phyloP scores from a whole-genome alignment of 1,284 basidiomycete genomes.

The Cutaneotrichosporon daszewskae region DNA sequence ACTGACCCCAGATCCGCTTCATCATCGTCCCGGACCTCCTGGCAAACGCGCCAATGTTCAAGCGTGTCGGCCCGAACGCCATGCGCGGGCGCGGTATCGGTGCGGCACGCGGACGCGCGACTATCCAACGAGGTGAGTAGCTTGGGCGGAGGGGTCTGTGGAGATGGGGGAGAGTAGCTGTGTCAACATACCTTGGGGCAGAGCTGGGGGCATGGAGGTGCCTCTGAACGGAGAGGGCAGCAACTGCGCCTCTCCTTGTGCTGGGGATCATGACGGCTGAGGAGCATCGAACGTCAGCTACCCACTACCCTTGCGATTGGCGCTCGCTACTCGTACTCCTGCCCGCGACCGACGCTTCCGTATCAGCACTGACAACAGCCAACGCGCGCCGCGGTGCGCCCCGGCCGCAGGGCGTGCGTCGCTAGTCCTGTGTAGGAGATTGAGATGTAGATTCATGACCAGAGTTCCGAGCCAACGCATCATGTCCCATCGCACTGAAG shows the following conservation, averaged over 20 bases:
- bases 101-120: constrained; percentile 54
- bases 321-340: no score
- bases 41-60: constrained; percentile 99
- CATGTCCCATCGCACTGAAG: no score
- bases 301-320: no score
- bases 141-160: no score
- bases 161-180: no score
- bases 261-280: no score
- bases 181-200: no score
- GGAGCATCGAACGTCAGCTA: no score
- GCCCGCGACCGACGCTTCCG: not conserved
- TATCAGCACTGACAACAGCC: constrained; percentile 24
- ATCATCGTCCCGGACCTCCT: constrained; percentile 99
- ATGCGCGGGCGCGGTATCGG: constrained; percentile 99
- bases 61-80: constrained; percentile 94
- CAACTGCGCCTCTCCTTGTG: no score
- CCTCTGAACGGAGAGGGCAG: no score
- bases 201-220: no score
- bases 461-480: no score
- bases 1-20: constrained; percentile 61
- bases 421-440: constrained; percentile 22
- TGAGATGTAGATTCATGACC: not conserved
- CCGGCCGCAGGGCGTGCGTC: constrained; percentile 45
- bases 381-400: constrained; percentile 46
- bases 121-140: constrained; percentile 45